Evolutionary conservation across 2,329 filamentous ascomycete species (phyloP).

Genomic region (Lojkania enalia): DNA sequence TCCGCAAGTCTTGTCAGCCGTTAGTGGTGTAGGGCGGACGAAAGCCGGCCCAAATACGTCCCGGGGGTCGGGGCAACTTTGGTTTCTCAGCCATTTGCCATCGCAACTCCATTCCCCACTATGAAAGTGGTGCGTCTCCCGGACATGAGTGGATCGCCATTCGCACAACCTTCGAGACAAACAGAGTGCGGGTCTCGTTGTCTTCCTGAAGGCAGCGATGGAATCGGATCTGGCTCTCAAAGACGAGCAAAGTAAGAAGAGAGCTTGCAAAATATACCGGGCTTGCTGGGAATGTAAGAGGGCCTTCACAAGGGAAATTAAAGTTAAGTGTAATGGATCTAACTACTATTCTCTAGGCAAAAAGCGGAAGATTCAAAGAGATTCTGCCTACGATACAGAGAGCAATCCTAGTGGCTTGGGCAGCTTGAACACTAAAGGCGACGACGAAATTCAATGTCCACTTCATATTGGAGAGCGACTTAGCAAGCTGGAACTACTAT

Average conservation of each 20-base stretch:
- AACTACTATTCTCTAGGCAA: constrained; percentile 30
- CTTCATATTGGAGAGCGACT: constrained; percentile 39
- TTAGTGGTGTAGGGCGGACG: constrained; percentile 23
- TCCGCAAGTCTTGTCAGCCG: background rate
- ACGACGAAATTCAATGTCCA: constrained; percentile 27
- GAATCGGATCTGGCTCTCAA: background rate
- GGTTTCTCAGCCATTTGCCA: constrained; percentile 28
- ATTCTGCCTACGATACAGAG: constrained; percentile 13
- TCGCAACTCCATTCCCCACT: constrained; percentile 32
- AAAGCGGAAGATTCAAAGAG: constrained; percentile 28
- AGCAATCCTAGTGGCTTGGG: constrained; percentile 17
- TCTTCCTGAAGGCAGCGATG: constrained; percentile 2
- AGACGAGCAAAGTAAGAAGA: constrained; percentile 21
- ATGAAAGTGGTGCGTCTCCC: constrained; percentile 38
- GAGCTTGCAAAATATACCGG: constrained; percentile 31
- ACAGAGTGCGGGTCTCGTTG: constrained; percentile 12
- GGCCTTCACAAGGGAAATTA: background rate
- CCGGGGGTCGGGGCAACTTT: constrained; percentile 17
- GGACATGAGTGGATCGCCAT: constrained; percentile 18
- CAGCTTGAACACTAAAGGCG: constrained; percentile 17
- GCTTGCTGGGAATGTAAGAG: constrained; percentile 43
- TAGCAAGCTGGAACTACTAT: constrained; percentile 40
- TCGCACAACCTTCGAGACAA: constrained; percentile 3
- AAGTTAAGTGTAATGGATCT: background rate
- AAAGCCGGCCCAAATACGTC: constrained; percentile 30